Conservation (phyloP, 1,139 yeast species). For the Saccharomyces pastorianus region DNA sequence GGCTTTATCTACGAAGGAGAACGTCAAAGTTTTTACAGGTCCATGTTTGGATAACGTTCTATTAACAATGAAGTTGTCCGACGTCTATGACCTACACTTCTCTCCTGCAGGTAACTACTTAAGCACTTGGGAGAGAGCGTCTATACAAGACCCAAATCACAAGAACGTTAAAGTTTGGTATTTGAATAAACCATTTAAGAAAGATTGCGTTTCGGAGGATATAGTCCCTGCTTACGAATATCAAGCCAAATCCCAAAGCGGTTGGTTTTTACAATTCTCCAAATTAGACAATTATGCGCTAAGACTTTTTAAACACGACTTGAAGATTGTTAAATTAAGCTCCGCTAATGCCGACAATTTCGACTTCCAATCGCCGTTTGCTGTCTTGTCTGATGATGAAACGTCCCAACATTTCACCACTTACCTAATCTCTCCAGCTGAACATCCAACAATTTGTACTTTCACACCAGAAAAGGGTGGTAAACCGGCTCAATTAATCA, state of each 20-base stretch:
- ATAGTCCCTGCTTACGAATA: slow-evolving; percentile 54
- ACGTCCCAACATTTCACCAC: slow-evolving; percentile 44
- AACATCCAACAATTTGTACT: slow-evolving; percentile 84
- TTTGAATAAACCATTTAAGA: slow-evolving; percentile 31
- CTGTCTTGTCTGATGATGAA: slow-evolving; percentile 46
- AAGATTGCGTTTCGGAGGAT: slow-evolving; percentile 18
- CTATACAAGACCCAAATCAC: slow-evolving; percentile 48
- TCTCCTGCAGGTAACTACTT: slow-evolving; percentile 83
- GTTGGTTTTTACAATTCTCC: slow-evolving; percentile 48
- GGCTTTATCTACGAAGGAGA: slow-evolving; percentile 50
- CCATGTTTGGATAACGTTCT: slow-evolving; percentile 38
- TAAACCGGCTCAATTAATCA: slow-evolving; percentile 80
- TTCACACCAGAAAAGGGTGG: slow-evolving; percentile 80
- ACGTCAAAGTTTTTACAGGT: slow-evolving; percentile 55
- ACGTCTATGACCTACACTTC: slow-evolving; percentile 74
- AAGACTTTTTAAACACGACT: slow-evolving; percentile 25
- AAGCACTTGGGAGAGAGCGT: slow-evolving; percentile 90
- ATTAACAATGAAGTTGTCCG: slow-evolving; percentile 43
- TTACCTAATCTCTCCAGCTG: slow-evolving; percentile 74
- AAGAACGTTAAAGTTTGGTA: slow-evolving; percentile 75
- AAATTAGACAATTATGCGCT: slow-evolving; percentile 30
- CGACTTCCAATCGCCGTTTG: slow-evolving; percentile 51
- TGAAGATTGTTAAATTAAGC: slow-evolving; percentile 52
- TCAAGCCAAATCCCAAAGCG: slow-evolving; percentile 74
- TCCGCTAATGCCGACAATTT: slow-evolving; percentile 35